phyloP scores from a whole-genome alignment of 2,329 filamentous ascomycete genomes.

The Colletotrichum eremochloae region DNA sequence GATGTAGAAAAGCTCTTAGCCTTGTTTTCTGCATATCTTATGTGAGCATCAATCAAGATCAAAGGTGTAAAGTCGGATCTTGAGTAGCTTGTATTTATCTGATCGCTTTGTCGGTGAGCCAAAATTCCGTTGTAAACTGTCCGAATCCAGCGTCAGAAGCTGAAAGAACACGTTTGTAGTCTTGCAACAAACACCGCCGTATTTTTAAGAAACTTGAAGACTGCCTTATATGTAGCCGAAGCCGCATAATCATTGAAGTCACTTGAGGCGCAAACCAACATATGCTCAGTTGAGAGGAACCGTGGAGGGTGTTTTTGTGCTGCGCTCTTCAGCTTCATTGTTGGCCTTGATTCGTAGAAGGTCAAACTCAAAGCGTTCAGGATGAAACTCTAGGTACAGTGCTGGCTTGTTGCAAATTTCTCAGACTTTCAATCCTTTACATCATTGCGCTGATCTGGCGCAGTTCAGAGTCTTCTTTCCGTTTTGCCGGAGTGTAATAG shows the following conservation, averaged over 20 bases:
- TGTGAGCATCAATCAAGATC: no score
- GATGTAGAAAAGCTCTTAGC: no score
- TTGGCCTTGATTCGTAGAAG: no score
- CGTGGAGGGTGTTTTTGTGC: neutral
- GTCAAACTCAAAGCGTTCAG: no score
- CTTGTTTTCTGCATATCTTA: neutral
- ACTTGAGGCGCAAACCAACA: neutral
- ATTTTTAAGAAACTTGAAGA: neutral
- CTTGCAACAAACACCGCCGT: neutral
- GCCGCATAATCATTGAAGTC: neutral
- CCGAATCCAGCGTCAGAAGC: no score
- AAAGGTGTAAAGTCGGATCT: no score
- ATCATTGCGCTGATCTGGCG: no score
- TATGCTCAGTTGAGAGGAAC: neutral
- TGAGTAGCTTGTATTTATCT: neutral
- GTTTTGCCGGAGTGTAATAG: no score
- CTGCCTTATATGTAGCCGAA: neutral
- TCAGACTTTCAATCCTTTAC: no score
- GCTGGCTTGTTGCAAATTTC: no score
- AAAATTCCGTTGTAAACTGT: neutral
- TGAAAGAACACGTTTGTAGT: neutral
- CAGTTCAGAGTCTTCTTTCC: no score
- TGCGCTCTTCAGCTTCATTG: neutral
- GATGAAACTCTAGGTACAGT: no score
- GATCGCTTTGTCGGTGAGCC: neutral